Evolutionary conservation across 371 early-diverging fungal species (phyloP).

Genomic region (Choanephora cucurbitarum): DNA sequence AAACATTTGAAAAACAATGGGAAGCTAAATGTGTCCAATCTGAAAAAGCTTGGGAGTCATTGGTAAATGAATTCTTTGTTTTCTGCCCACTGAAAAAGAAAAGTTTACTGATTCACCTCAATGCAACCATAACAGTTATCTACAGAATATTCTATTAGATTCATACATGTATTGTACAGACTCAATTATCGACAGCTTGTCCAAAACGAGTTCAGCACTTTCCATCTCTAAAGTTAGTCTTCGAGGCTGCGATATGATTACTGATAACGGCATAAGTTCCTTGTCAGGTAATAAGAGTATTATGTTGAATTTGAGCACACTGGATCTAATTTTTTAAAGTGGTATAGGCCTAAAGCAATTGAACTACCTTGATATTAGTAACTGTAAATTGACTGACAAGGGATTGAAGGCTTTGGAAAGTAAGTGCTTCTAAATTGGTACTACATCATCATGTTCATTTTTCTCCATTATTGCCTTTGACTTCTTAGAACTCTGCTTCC

Average conservation of each 20-base stretch:
- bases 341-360: conserved; percentile 35
- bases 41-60: conserved; percentile 31
- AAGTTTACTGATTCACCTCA: not conserved
- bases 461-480: not conserved
- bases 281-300: conserved; percentile 26
- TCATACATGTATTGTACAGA: conserved; percentile 45
- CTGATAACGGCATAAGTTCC: conserved; percentile 36
- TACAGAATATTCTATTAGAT: conserved; percentile 36
- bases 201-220: conserved; percentile 30
- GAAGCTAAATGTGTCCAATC: conserved; percentile 29
- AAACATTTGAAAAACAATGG: conserved; percentile 23
- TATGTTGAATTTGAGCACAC: too few species aligned
- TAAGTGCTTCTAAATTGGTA: too few species aligned
- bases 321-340: not conserved
- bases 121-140: conserved; percentile 39
- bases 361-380: conserved; percentile 39
- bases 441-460: too few species aligned
- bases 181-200: conserved; percentile 36
- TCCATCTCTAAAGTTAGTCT: conserved; percentile 32
- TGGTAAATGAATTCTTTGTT: conserved; percentile 26
- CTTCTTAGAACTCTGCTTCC: conserved; percentile 23
- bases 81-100: not conserved
- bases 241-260: conserved; percentile 46
- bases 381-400: conserved; percentile 49
- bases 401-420: conserved; percentile 33